Percentiles rank a stretch among this genome's conserved stretches.
Conservation (phyloP, 2,329 filamentous ascomycete species). For the Alternaria metachromatica region DNA sequence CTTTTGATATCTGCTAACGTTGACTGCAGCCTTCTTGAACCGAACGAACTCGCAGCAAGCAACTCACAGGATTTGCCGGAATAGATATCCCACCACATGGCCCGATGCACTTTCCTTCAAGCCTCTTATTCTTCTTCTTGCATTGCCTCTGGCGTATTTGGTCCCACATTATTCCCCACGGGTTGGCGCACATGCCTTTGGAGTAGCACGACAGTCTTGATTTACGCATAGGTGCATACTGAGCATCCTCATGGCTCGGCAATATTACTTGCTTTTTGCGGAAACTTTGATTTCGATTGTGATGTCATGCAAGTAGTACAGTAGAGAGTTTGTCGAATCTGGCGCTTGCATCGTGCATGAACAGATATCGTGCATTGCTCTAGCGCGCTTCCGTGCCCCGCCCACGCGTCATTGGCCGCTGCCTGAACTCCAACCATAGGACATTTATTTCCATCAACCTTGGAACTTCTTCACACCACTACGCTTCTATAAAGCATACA, state of each 20-base stretch:
- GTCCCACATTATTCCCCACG: constrained; percentile 30
- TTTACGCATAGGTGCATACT: constrained; percentile 1
- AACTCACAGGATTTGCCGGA: constrained; percentile 40
- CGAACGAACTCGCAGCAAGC: constrained; percentile 42
- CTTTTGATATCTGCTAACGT: constrained; percentile 20
- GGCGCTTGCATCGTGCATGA: constrained; percentile 4
- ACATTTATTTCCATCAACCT: neutral
- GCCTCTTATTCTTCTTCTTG: constrained; percentile 16
- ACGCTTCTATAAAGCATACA: neutral
- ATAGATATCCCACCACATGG: constrained; percentile 17
- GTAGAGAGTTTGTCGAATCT: neutral
- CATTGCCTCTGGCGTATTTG: constrained; percentile 39
- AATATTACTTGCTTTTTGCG: constrained; percentile 3
- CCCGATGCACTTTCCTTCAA: constrained; percentile 7
- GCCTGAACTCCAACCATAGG: constrained; percentile 4
- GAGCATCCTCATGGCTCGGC: neutral
- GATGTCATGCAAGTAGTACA: constrained; percentile 11
- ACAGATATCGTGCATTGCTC: constrained; percentile 17
- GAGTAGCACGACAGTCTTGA: neutral
- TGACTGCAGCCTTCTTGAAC: constrained; percentile 40
- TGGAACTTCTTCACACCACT: neutral
- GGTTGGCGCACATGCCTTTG: constrained; percentile 18
- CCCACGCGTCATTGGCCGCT: constrained; percentile 17
- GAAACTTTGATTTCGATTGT: neutral
- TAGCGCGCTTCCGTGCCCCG: constrained; percentile 32